Conservation (phyloP, 768 basidiomycete genomes). For the Pisolithus microcarpus region DNA sequence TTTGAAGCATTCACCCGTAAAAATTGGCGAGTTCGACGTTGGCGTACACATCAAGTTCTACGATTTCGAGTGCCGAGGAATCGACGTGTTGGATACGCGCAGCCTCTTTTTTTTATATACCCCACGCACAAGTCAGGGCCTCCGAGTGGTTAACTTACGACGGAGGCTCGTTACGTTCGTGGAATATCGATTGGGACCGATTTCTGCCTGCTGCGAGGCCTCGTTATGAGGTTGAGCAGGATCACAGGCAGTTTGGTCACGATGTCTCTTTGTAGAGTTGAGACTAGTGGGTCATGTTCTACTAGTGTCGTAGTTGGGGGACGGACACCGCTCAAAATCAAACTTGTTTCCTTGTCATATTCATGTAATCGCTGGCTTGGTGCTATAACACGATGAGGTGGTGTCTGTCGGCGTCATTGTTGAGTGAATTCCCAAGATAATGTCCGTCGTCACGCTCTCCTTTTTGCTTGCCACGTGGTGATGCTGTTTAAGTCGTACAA, state of each 20-base stretch:
- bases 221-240: conserved; percentile 54
- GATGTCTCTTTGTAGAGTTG: conserved; percentile 58
- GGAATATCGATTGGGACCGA: conserved; percentile 44
- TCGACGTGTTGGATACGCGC: background rate
- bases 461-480: too few species aligned
- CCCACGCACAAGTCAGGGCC: conserved; percentile 60
- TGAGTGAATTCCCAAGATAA: background rate
- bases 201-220: conserved; percentile 36
- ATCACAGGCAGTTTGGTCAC: conserved; percentile 35
- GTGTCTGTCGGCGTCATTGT: too few species aligned
- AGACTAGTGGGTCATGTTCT: conserved; percentile 31
- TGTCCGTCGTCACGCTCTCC: too few species aligned
- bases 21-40: background rate
- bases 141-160: conserved; percentile 34
- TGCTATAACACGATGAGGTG: too few species aligned
- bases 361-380: too few species aligned
- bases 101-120: background rate
- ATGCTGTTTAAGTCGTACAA: too few species aligned
- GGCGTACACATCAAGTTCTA: too few species aligned
- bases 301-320: conserved; percentile 60
- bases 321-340: conserved; percentile 33
- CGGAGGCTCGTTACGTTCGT: conserved; percentile 68
- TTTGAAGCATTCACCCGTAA: background rate
- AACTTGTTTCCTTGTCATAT: conserved; percentile 17
- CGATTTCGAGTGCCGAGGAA: too few species aligned